phyloP scores from a whole-genome alignment of 2,329 filamentous ascomycete genomes.

The Apiospora saccharicola region DNA sequence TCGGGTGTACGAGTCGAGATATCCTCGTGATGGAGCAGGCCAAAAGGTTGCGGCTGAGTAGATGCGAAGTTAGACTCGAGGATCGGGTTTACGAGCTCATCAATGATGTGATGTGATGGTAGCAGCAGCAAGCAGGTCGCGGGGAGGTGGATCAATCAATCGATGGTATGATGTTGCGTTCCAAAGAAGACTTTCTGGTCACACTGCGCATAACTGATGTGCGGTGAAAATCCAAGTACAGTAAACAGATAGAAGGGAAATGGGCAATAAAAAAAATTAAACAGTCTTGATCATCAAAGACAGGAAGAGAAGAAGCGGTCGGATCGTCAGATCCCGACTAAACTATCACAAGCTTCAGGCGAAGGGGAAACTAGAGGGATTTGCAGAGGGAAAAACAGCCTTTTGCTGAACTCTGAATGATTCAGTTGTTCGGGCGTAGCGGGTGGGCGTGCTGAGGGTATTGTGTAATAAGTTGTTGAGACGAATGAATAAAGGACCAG shows the following conservation, averaged over 20 bases:
- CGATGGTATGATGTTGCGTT: conserved; percentile 5
- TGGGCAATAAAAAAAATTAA: conserved; percentile 8
- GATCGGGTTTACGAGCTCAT: neutral
- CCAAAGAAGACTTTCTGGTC: neutral
- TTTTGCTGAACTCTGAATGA: conserved; percentile 18
- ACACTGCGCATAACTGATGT: conserved; percentile 13
- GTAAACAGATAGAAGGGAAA: neutral
- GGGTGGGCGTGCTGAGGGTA: neutral
- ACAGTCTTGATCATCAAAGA: neutral
- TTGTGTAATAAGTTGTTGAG: conserved; percentile 1
- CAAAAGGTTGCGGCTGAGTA: conserved; percentile 20
- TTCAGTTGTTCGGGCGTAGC: neutral
- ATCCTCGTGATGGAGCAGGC: conserved; percentile 1
- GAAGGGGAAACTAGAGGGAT: conserved; percentile 12
- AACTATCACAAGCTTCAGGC: conserved; percentile 19
- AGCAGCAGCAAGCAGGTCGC: neutral
- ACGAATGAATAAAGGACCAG: conserved; percentile 13
- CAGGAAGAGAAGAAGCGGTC: conserved; percentile 3
- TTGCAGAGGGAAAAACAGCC: neutral
- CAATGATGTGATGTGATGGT: neutral
- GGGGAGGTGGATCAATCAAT: conserved; percentile 15
- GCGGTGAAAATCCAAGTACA: neutral
- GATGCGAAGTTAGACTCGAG: neutral
- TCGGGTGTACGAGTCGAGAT: conserved; percentile 8
- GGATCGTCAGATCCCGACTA: conserved; percentile 17